Base-by-base conservation (phyloP, 805 yeast genomes). In the Lachancea waltii region DNA sequence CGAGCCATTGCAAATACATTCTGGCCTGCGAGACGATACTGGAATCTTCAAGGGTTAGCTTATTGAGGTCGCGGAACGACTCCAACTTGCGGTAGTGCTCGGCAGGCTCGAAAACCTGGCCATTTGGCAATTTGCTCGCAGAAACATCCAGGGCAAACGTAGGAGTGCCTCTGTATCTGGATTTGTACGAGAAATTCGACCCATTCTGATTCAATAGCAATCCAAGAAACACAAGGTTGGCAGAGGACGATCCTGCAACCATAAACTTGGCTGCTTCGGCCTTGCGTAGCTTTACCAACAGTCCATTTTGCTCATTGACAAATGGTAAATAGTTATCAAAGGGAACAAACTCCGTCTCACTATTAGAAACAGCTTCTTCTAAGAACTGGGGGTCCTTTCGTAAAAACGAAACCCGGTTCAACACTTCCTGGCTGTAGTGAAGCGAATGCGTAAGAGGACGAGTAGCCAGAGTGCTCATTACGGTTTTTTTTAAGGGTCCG, bases 1-100 rank as follows among this genome's bases (percentile, higher is more conserved):
- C 59, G 33, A 84, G 66, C 96, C 97, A 90, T 59, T 89, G 95
- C 38, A 87, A 53, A 54, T 78, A 83, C 79, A 83, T 85, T 42
- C 81, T 76, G 0, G 85, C 90, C 53, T 89, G 92, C 3, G 95
- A 80, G 46, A 75, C 80, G 16, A 86, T 55, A 3, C 85, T 75
- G 0, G 86, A 81, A 36, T 81, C 82, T 11, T 40, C 44, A 32
- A 58, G 58, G 3, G 46, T 29, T 20, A 41, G 30, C 7, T 35
- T 29, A 20, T 41, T 37, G 33, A 41, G 33, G 29, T 41, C 41
- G 18, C 26, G 20, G 30, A 33, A 37, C 11, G 36, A 32, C 21
- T 34, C 41, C 10, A 30, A 22, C 25, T 26, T 37, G 23, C 23
- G 22, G 23, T 20, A 31, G 25, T 25, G 46, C 29, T 23, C 22